phyloP scores from a whole-genome alignment of 345 rosid species.

The Pistacia vera region DNA sequence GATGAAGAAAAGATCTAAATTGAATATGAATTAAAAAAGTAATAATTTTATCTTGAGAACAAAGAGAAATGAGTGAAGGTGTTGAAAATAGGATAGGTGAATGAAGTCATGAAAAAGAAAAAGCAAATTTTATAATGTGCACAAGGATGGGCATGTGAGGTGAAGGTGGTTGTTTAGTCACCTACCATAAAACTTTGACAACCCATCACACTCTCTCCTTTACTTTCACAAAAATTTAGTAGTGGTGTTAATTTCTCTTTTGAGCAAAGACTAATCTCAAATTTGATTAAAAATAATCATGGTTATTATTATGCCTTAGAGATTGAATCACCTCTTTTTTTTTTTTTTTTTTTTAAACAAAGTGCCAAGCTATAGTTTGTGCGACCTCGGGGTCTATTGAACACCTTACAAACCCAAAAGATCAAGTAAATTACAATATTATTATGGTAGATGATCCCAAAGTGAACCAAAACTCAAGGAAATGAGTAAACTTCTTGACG shows the following conservation, averaged over 20 bases:
- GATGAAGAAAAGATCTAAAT: too few relatives aligned
- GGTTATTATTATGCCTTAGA: background rate
- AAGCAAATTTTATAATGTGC: conserved; percentile 28
- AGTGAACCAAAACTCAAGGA: too few relatives aligned
- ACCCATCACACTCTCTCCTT: conserved; percentile 38
- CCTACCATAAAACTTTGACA: conserved; percentile 52
- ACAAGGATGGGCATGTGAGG: conserved; percentile 51
- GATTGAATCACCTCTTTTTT: conserved; percentile 28
- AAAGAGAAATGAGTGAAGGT: conserved; percentile 47
- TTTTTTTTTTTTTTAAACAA: too few relatives aligned
- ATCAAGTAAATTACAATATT: too few relatives aligned
- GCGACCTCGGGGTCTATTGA: too few relatives aligned
- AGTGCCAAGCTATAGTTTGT: too few relatives aligned
- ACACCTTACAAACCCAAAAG: too few relatives aligned
- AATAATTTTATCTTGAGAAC: conserved; percentile 37
- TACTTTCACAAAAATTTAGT: conserved; percentile 9
- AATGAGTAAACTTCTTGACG: too few relatives aligned
- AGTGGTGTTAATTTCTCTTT: background rate
- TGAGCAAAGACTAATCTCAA: background rate
- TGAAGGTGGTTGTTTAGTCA: conserved; percentile 60
- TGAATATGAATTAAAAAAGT: background rate
- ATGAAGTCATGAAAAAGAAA: conserved; percentile 32
- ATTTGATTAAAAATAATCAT: too few relatives aligned
- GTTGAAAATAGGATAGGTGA: conserved; percentile 33
- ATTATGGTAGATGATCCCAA: too few relatives aligned